Conservation (phyloP, 2,329 filamentous ascomycete genomes). For the Penicillium sp. region DNA sequence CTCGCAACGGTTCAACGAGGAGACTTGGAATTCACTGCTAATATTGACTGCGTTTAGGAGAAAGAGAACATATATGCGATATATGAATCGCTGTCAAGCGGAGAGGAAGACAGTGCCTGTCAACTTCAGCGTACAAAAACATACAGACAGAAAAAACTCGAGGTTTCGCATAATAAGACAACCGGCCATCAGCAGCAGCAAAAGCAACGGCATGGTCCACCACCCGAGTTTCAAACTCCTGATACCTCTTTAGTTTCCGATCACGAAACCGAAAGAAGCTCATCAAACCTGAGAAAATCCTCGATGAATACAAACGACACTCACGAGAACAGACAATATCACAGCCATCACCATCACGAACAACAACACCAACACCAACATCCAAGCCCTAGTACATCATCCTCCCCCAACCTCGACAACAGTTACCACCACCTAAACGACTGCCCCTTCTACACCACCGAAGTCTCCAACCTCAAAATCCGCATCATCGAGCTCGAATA, state of each 20-base stretch:
- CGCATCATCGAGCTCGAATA: constrained; percentile 28
- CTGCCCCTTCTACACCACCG: constrained; percentile 4
- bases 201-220: not conserved
- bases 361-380: not conserved
- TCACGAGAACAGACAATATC: not conserved
- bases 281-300: not conserved
- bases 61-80: not conserved
- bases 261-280: not conserved
- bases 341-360: not conserved
- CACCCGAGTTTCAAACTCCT: not conserved
- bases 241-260: not conserved
- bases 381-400: not conserved
- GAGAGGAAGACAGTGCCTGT: not conserved
- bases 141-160: not conserved
- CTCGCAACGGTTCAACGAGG: no score
- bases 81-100: not conserved
- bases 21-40: not conserved
- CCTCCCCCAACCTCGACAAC: not conserved
- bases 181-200: not conserved
- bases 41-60: not conserved
- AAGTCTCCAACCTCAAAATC: constrained; percentile 8
- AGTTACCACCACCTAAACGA: not conserved
- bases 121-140: not conserved
- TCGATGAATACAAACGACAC: not conserved
- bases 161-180: not conserved